Conservation (phyloP, 768 basidiomycete species). For the Phaeolepiota aurea region DNA sequence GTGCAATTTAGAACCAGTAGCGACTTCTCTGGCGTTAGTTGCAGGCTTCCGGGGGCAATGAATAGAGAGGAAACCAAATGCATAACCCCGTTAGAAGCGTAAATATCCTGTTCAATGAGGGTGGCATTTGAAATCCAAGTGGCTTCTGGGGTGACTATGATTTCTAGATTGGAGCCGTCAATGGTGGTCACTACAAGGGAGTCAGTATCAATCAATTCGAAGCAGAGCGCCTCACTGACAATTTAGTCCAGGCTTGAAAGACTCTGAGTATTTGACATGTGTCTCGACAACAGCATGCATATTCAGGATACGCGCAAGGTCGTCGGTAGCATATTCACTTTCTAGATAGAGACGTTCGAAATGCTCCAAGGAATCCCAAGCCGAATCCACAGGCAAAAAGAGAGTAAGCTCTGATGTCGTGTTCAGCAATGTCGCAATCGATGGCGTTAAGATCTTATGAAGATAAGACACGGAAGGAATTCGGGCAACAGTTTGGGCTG, state of each 20-base stretch:
- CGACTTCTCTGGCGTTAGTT: constrained; percentile 90
- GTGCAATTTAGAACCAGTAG: constrained; percentile 90
- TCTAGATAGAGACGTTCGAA: constrained; percentile 85
- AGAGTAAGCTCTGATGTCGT: constrained; percentile 70
- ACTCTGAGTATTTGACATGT: constrained; percentile 59
- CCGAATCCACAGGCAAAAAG: constrained; percentile 81
- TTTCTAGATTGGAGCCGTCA: constrained; percentile 57
- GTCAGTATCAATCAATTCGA: constrained; percentile 1
- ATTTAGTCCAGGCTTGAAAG: constrained; percentile 41
- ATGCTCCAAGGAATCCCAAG: constrained; percentile 70
- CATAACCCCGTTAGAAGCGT: constrained; percentile 91
- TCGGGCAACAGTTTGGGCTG: constrained; percentile 54
- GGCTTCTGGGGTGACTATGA: constrained; percentile 45
- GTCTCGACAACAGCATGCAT: constrained; percentile 63
- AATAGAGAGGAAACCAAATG: constrained; percentile 85
- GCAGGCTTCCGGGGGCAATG: constrained; percentile 64
- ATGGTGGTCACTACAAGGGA: constrained; percentile 54
- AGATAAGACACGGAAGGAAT: constrained; percentile 68
- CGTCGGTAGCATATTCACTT: constrained; percentile 78
- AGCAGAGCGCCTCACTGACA: constrained; percentile 30
- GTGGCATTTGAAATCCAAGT: constrained; percentile 49
- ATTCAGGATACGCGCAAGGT: constrained; percentile 68
- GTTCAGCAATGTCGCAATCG: constrained; percentile 50
- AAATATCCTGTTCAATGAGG: constrained; percentile 73
- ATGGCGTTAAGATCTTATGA: constrained; percentile 56